These are phyloP conservation scores for Poa annua DNA, from an alignment of 176 grass and related monocot species.

Conservation along the genomic window DNA sequence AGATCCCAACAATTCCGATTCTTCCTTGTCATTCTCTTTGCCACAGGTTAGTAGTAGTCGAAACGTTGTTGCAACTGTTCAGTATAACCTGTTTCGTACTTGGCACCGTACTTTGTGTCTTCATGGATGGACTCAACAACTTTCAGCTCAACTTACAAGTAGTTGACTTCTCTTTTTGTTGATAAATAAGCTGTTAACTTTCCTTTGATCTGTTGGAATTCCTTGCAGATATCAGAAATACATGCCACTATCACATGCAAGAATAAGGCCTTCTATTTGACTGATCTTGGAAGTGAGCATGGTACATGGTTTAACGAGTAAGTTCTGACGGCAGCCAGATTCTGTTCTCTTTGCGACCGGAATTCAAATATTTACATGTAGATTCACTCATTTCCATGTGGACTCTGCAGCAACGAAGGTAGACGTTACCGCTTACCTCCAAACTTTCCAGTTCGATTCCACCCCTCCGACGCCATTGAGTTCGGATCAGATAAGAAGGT, in stretches of 20 bases:
- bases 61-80: background rate
- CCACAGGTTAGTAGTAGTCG: conserved; percentile 62
- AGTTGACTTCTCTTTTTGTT: background rate
- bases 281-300: conserved; percentile 73
- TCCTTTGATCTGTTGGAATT: conserved; percentile 30
- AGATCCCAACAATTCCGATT: conserved; percentile 44
- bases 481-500: conserved; percentile 96
- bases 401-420: conserved; percentile 72
- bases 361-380: conserved; percentile 22
- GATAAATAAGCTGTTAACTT: background rate
- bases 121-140: background rate
- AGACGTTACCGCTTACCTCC: conserved; percentile 68
- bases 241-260: conserved; percentile 87
- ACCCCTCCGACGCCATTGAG: conserved; percentile 71
- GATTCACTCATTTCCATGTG: conserved; percentile 28
- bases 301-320: conserved; percentile 94
- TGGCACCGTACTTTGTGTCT: background rate
- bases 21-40: conserved; percentile 55
- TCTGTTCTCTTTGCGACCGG: conserved; percentile 2
- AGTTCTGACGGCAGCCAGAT: conserved; percentile 37
- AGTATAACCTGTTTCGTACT: background rate
- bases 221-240: conserved; percentile 69
- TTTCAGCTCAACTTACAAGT: background rate
- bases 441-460: conserved; percentile 81
- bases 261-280: conserved; percentile 85